Percentiles rank a stretch among this genome's conserved stretches.
Conservation (phyloP, 305 asterid species). For the Rubia balearica region DNA sequence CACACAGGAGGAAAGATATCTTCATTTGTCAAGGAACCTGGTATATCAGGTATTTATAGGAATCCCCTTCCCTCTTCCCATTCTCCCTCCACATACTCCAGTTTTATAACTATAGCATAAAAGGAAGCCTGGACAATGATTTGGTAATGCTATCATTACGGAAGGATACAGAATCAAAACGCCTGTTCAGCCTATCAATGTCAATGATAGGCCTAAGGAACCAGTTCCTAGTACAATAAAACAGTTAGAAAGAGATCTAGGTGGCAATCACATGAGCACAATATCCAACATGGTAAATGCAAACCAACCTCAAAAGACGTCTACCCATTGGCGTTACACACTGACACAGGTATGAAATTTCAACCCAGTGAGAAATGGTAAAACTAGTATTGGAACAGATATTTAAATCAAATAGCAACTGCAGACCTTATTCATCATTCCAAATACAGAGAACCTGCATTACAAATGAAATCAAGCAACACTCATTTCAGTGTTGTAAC, state of each 20-base stretch:
- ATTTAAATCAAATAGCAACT: slow-evolving; percentile 19
- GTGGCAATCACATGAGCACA: slow-evolving; percentile 18
- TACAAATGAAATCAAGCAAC: slow-evolving; percentile 16
- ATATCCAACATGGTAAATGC: slow-evolving; percentile 15
- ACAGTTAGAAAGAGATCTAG: slow-evolving; percentile 26
- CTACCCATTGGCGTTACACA: slow-evolving; percentile 96
- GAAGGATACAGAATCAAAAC: slow-evolving; percentile 97
- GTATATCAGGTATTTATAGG: not conserved
- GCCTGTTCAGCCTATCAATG: slow-evolving; percentile 69
- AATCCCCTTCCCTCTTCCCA: not conserved
- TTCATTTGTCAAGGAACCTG: slow-evolving; percentile 37
- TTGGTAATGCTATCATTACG: slow-evolving; percentile 20
- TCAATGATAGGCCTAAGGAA: slow-evolving; percentile 92
- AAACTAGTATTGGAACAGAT: slow-evolving; percentile 20
- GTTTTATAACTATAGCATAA: not conserved
- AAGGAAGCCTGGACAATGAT: not conserved
- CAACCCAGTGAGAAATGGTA: slow-evolving; percentile 19
- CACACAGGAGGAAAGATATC: slow-evolving; percentile 80
- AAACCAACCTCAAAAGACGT: slow-evolving; percentile 72
- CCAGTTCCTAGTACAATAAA: slow-evolving; percentile 64
- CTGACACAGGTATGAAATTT: slow-evolving; percentile 43
- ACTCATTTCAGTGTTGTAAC: slow-evolving; percentile 20
- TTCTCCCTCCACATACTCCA: not conserved
- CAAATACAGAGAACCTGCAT: slow-evolving; percentile 91
- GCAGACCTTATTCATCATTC: slow-evolving; percentile 97